Base-by-base conservation (phyloP, 2,329 filamentous ascomycete species). In the Aspergillus sp. region DNA sequence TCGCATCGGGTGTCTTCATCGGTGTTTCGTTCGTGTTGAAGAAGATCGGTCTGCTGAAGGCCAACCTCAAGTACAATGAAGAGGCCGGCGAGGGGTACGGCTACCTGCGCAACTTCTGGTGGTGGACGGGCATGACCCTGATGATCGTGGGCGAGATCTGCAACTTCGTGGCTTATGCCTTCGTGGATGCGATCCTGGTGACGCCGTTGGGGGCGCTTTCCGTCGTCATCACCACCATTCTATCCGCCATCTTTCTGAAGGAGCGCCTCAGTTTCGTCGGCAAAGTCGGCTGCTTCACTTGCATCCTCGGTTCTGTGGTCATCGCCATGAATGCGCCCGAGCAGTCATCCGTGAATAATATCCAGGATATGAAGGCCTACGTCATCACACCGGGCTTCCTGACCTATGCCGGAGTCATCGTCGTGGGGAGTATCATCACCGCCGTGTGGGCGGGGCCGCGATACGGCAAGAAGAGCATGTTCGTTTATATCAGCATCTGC, bases 61-160 rank as follows among this genome's bases (percentile, higher is more conserved):
- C 95, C 54, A 99, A 98, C 77, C 87, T 91, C 69, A 98, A 98
- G 76, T 98, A 98, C 81, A 90, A 96, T 63, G 92, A 98, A 78
- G 91, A 91, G 65, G 93, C 95, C 0, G 95, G 95, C 61, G 94
- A 98, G 77, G 95, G 95, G 58, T 98, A 98, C 75, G 93, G 94
- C 63, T 99, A 98, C 75, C 86, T 99, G 69, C 96, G 96, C 80
- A 98, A 98, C 71, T 82, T 82, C 20, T 96, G 85, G 81, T 99
- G 95, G 95, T 99, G 95, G 95, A 77, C 81, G 1, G 95, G 95
- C 68, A 98, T 99, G 95, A 92, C 82, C 0, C 83, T 98, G 60
- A 98, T 99, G 95, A 96, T 98, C 68, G 70, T 98, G 49, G 95
- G 95, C 67, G 95, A 99, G 77, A 86, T 96, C 58, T 96, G 92